Evolutionary conservation across 139 green algal genomes (phyloP).

Genomic region (Auxenochlorella pyrenoidosa): DNA sequence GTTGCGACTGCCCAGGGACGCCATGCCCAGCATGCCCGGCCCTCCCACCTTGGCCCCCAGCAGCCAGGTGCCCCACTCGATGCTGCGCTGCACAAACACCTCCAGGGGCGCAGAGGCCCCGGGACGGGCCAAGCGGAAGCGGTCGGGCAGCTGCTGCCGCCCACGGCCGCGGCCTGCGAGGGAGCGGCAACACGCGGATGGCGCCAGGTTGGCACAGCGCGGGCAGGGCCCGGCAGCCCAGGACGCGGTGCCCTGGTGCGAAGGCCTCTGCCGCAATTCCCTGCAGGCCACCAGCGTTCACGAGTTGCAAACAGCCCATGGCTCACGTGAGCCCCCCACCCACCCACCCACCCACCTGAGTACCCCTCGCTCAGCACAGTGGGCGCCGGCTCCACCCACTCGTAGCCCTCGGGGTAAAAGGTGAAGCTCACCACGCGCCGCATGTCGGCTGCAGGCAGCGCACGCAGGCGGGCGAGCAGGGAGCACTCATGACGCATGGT

Average conservation of each 20-base stretch:
- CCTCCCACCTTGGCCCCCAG: slow-evolving; percentile 37
- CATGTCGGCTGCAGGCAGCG: slow-evolving; percentile 58
- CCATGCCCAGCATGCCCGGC: neutral
- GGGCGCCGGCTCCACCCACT: slow-evolving; percentile 71
- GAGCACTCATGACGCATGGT: too few species aligned
- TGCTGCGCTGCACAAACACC: slow-evolving; percentile 60
- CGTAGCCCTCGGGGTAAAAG: slow-evolving; percentile 80
- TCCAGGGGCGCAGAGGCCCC: slow-evolving; percentile 47
- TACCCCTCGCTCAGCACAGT: slow-evolving; percentile 57
- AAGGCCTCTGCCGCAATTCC: too few species aligned
- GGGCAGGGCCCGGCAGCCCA: too few species aligned
- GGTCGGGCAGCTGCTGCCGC: slow-evolving; percentile 59
- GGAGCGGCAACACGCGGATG: neutral
- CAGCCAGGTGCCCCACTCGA: slow-evolving; percentile 61
- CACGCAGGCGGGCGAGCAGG: neutral
- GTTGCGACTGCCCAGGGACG: too few species aligned
- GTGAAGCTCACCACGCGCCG: slow-evolving; percentile 60
- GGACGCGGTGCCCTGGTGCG: neutral
- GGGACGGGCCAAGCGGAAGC: slow-evolving; percentile 61
- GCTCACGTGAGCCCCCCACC: neutral
- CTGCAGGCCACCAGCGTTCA: neutral
- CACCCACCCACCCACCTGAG: neutral
- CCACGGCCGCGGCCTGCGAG: slow-evolving; percentile 5
- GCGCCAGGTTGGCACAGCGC: too few species aligned
- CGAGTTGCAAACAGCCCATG: too few species aligned